Conservation (phyloP, 2,329 filamentous ascomycete genomes). For the Colletotrichum sp. region DNA sequence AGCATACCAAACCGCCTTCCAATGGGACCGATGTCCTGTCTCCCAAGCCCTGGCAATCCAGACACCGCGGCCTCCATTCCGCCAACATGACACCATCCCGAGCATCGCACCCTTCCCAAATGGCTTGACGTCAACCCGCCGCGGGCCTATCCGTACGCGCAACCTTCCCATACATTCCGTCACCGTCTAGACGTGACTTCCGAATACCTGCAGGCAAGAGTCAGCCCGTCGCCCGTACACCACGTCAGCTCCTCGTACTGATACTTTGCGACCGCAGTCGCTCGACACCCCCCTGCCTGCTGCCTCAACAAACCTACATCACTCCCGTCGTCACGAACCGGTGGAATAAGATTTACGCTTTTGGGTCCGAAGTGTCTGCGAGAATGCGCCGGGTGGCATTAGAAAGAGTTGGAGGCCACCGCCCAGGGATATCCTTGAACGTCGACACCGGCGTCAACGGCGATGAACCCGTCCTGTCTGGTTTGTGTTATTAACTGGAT, state of each 20-base stretch:
- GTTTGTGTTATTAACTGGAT: fast-evolving
- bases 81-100: not conserved
- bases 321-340: not conserved
- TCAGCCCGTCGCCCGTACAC: not conserved
- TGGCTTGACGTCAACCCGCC: not conserved
- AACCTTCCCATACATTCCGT: not conserved
- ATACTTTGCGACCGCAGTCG: not conserved
- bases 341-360: not conserved
- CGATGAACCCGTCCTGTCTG: not conserved
- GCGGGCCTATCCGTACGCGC: not conserved
- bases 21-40: not conserved
- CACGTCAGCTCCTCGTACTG: not conserved
- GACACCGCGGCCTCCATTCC: not conserved
- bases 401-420: not conserved
- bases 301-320: not conserved
- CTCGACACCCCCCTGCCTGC: not conserved
- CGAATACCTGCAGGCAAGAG: not conserved
- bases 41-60: not conserved
- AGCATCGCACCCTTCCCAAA: not conserved
- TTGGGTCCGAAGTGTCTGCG: not conserved
- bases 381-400: not conserved
- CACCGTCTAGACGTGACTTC: not conserved
- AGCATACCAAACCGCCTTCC: not conserved
- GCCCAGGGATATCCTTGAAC: not conserved
- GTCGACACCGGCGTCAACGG: not conserved